Conservation (phyloP, 768 basidiomycete genomes). For the Phanerodontia chrysosporium region DNA sequence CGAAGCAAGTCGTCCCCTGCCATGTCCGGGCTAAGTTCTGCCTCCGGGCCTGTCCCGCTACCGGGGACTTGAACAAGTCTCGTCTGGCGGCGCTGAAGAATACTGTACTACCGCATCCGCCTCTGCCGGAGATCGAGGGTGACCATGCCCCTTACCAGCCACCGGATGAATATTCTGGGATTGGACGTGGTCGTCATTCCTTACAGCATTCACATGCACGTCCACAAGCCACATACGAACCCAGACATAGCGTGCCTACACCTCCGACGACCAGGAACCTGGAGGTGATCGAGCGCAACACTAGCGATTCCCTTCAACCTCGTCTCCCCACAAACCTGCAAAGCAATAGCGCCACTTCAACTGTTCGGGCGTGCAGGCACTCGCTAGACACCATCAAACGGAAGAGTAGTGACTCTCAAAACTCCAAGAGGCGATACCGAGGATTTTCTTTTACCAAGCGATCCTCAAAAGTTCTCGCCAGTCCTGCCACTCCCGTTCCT, state of each 20-base stretch:
- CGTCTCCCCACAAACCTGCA: not conserved
- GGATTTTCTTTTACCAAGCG: conserved; percentile 24
- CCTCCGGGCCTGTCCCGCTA: conserved; percentile 14
- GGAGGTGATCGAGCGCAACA: not conserved
- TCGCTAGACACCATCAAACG: not conserved
- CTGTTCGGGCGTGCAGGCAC: not conserved
- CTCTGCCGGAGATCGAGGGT: conserved; percentile 10
- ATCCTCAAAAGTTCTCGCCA: conserved; percentile 14
- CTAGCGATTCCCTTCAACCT: not conserved
- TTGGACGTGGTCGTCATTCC: too few species aligned
- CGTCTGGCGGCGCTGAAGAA: conserved; percentile 16
- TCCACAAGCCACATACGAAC: too few species aligned
- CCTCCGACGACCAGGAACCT: too few species aligned
- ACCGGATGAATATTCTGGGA: too few species aligned
- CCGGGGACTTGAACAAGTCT: conserved; percentile 18
- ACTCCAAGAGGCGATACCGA: conserved; percentile 13
- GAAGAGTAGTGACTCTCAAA: not conserved
- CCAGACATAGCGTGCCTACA: too few species aligned
- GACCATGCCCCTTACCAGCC: not conserved
- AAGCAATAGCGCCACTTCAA: not conserved
- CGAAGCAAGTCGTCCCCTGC: conserved; percentile 9
- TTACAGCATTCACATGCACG: too few species aligned
- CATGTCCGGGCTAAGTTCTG: not conserved
- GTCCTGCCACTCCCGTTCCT: not conserved
- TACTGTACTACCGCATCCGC: conserved; percentile 21